Evolutionary conservation across 495 filamentous ascomycete species (phyloP).

Genomic region (Aspergillus baeticus): DNA sequence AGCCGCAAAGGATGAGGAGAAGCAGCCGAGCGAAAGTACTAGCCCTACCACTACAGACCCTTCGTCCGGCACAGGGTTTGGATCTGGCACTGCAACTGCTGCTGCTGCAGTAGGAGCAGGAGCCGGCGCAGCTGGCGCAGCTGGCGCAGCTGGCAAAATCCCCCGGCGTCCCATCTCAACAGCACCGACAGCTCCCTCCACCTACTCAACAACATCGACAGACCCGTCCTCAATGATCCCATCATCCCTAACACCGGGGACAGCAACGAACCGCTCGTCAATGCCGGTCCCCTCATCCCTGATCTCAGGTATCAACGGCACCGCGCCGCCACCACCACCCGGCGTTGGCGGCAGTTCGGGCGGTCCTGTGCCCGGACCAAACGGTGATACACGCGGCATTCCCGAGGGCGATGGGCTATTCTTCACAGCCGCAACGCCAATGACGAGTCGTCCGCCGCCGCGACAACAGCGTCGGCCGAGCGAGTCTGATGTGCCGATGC

Average conservation of each 20-base stretch:
- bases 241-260: slow-evolving; percentile 2
- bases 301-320: background rate
- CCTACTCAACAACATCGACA: background rate
- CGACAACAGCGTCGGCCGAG: slow-evolving; percentile 6
- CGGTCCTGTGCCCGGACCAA: background rate
- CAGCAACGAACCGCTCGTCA: background rate
- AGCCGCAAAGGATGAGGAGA: background rate
- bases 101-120: background rate
- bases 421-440: background rate
- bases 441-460: background rate
- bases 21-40: background rate
- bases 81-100: background rate
- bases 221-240: background rate
- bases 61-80: no score
- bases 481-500: slow-evolving; percentile 22
- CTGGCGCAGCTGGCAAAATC: no score
- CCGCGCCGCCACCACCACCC: background rate
- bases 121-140: no score
- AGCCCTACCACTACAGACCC: background rate
- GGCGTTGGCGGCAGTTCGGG: background rate
- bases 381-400: background rate
- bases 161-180: slow-evolving; percentile 5
- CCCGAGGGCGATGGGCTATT: background rate
- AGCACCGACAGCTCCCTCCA: background rate
- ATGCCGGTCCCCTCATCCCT: slow-evolving; percentile 5